Percentiles rank a stretch among this genome's conserved stretches.
phyloP scores from a whole-genome alignment of 257 asterid genomes.

The Solanum paucissectum region DNA sequence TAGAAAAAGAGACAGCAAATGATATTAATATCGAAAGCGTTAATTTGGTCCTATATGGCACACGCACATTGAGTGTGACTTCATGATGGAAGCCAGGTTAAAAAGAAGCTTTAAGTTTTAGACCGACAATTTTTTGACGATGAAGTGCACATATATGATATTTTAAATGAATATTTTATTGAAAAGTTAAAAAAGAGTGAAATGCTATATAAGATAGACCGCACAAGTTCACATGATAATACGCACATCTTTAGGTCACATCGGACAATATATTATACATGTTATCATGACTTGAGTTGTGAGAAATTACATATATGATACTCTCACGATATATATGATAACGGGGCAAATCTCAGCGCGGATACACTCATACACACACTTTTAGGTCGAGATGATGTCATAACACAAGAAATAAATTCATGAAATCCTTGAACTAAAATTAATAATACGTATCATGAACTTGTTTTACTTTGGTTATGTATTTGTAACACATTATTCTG shows the following conservation, averaged over 20 bases:
- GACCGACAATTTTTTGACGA: rapidly evolving
- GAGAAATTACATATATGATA: neutral
- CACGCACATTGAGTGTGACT: neutral
- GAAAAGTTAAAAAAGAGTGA: neutral
- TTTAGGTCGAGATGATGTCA: neutral
- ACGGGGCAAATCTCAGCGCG: rapidly evolving
- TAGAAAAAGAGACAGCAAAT: neutral
- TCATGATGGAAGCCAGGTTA: neutral
- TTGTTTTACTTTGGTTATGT: neutral
- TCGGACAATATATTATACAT: rapidly evolving
- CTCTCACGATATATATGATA: neutral
- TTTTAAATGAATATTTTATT: neutral
- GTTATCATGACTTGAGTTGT: neutral
- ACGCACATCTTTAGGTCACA: neutral
- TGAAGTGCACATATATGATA: neutral
- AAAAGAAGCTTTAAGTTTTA: no score
- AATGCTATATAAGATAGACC: neutral
- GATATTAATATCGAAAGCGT: neutral
- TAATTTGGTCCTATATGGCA: neutral
- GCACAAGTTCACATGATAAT: neutral
- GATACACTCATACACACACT: neutral
- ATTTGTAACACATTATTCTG: neutral
- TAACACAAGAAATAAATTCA: neutral
- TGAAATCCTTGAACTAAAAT: neutral
- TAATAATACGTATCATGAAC: neutral